A percentile compares a stretch with the other conserved stretches of the same genome.
These are phyloP conservation scores for Xylaria sp. DNA, from an alignment of 2,329 filamentous ascomycete genomes.

Conservation along the genomic window DNA sequence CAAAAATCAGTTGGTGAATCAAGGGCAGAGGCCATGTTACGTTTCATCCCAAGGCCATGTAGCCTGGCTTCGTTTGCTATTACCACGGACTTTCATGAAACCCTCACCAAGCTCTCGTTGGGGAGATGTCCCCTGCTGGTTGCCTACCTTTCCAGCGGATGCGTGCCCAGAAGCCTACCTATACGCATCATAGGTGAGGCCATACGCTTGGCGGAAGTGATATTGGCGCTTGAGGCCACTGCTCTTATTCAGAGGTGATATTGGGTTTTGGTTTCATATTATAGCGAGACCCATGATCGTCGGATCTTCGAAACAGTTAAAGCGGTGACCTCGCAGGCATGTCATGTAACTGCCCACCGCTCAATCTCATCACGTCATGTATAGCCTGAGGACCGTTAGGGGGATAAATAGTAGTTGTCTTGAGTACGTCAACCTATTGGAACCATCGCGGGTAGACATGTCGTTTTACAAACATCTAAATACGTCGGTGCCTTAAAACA, in stretches of 20 bases:
- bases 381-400: not conserved
- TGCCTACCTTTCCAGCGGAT: not conserved
- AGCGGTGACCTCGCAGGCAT: not conserved
- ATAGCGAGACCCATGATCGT: not conserved
- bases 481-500: no score
- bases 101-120: not conserved
- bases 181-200: not conserved
- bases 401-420: not conserved
- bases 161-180: not conserved
- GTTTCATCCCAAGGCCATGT: not conserved
- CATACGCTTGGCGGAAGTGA: not conserved
- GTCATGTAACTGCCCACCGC: not conserved
- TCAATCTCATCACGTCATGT: not conserved
- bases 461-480: no score
- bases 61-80: not conserved
- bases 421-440: not conserved
- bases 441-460: not conserved
- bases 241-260: not conserved
- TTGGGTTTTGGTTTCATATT: not conserved
- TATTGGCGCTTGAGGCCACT: not conserved
- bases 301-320: conserved; percentile 1
- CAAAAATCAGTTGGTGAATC: not conserved
- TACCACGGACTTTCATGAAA: not conserved
- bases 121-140: not conserved
- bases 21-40: not conserved